Conservation (phyloP, 2,329 filamentous ascomycete genomes). For the Parastagonospora avenae region DNA sequence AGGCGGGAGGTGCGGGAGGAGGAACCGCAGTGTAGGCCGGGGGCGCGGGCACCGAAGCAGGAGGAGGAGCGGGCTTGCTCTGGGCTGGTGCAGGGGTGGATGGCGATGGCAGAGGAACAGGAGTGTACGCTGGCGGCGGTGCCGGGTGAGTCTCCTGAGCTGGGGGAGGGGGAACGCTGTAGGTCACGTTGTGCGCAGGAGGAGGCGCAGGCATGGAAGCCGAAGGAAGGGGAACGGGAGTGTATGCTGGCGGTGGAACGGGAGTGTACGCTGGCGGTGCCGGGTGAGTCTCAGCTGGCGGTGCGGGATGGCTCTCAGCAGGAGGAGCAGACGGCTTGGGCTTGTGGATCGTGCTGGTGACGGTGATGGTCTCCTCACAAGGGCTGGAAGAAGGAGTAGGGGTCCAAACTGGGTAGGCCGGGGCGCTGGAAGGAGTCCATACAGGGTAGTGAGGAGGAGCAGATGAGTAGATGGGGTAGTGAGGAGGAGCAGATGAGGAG, state of each 20-base stretch:
- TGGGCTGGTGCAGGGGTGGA: neutral
- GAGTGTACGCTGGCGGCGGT: slow-evolving; percentile 3
- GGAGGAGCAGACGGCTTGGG: neutral
- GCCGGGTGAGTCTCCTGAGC: neutral
- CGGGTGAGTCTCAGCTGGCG: too few species aligned
- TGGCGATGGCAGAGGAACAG: neutral
- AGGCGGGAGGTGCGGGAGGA: slow-evolving; percentile 5
- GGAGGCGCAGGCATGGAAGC: neutral
- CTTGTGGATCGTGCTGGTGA: neutral
- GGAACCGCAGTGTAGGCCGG: slow-evolving; percentile 15
- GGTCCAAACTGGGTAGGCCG: neutral
- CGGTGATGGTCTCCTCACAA: neutral
- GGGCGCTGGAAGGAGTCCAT: neutral
- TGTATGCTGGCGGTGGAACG: neutral
- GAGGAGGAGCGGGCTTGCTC: neutral
- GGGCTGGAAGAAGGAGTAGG: neutral
- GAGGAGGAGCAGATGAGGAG: neutral
- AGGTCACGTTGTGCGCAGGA: too few species aligned
- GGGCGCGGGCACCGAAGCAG: slow-evolving; percentile 2
- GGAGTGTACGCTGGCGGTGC: neutral
- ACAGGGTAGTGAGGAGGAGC: too few species aligned
- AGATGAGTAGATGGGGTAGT: neutral
- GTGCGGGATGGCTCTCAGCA: neutral
- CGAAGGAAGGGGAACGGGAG: slow-evolving; percentile 3
- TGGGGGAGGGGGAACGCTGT: too few species aligned